Evolutionary conservation across 306 rosid genomes (phyloP), one percentile per base, ranked within the genome.

Genomic region (Cotoneaster glaucophyllus): DNA sequence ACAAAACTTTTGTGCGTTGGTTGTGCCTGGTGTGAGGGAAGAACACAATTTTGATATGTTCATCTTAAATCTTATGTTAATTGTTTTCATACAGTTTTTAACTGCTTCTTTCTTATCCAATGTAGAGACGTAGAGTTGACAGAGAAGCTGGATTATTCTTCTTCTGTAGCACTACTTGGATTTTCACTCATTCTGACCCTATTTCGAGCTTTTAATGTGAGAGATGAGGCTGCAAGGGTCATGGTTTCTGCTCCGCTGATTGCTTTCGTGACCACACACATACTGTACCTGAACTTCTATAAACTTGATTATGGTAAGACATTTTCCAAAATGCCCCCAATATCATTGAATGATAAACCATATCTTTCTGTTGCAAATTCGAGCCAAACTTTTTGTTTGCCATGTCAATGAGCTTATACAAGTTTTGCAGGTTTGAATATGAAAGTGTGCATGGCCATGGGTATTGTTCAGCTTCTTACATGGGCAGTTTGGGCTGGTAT

Each of bases 181-280:
- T 89, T 83, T 79, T 78, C 91, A 78, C 97, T 95, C 78, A 83
- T 92, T 78, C 75, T 89, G n/a, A 71, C 96, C 14, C 80, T 87
- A 71, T 32, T 90, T 71, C 86, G 97, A 78, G 85, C 90, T 81
- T 88, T 92, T 84, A 81, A 86, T 78, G 92, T 90, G 80, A 87
- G 90, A 83, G 97, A 89, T 82, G 99, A 90, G 82, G 96, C 96
- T 84, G 89, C 92, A 37, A 87, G 90, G 82, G 91, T 95, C 80
- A 95, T 95, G 99, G 82, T 95, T 84, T 79, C 93, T 83, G 99
- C 99, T 64, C 99, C 99, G 31, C 76, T 92, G 83, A 56, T 85
- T 68, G 93, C 99, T 14, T 92, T 95, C 77, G 89, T 92, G 77
- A 86, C 97, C 58, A 95, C 97, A 39, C 97, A 95, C 84, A 88